Evolutionary conservation across 2,329 filamentous ascomycete species (phyloP).

Genomic region (Dactylonectria macrodidyma): DNA sequence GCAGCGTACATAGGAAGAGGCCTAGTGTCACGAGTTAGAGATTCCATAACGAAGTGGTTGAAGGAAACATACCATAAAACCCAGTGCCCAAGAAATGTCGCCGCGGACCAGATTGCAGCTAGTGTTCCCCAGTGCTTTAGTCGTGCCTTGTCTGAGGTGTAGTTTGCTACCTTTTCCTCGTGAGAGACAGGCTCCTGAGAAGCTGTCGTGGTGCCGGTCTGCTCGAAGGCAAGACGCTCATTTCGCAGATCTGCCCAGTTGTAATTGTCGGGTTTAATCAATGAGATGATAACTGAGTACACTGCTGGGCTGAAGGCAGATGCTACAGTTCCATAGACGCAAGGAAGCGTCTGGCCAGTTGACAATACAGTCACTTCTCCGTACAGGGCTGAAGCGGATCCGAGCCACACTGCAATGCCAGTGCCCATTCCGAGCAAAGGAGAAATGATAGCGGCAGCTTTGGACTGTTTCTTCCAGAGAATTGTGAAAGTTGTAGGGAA

Average conservation of each 20-base stretch:
- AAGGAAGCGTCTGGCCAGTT: constrained; percentile 65
- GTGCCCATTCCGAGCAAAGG: constrained; percentile 66
- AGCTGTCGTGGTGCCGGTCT: constrained; percentile 34
- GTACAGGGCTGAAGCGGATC: constrained; percentile 60
- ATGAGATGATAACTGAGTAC: constrained; percentile 63
- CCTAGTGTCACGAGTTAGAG: constrained; percentile 36
- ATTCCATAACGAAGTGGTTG: background rate
- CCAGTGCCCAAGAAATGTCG: constrained; percentile 68
- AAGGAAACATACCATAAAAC: constrained; percentile 60
- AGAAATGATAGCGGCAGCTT: constrained; percentile 63
- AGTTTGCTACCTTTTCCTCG: constrained; percentile 44
- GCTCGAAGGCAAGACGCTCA: constrained; percentile 57
- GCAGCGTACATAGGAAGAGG: constrained; percentile 69
- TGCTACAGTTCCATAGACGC: constrained; percentile 67
- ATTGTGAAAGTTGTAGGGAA: constrained; percentile 68
- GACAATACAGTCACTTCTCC: constrained; percentile 64
- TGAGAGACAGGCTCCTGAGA: constrained; percentile 38
- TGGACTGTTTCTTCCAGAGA: constrained; percentile 66
- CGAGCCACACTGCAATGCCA: constrained; percentile 68
- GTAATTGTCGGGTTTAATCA: constrained; percentile 59
- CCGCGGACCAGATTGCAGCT: constrained; percentile 54
- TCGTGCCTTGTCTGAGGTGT: constrained; percentile 51
- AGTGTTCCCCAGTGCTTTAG: constrained; percentile 61
- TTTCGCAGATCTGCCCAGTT: constrained; percentile 58
- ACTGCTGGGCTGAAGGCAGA: constrained; percentile 59